Conservation (phyloP, 129 eudicot genomes). For the Erigeron canadensis region DNA sequence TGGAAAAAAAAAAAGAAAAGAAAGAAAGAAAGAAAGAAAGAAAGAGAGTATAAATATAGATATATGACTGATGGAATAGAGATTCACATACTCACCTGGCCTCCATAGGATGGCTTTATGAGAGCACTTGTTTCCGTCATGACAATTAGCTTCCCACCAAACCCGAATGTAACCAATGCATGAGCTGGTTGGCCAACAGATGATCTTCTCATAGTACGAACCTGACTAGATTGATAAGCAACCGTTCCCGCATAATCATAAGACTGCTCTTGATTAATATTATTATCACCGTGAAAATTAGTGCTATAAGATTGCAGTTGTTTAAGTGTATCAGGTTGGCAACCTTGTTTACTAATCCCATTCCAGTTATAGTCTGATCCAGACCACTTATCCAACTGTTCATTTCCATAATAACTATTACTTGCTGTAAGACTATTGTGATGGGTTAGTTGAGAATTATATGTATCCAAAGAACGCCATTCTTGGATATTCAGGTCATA, state of each 20-base stretch:
- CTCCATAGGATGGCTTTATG: conserved; percentile 43
- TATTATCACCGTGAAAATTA: conserved; percentile 39
- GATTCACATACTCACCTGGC: conserved; percentile 50
- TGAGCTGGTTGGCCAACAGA: conserved; percentile 90
- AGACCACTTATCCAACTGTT: conserved; percentile 36
- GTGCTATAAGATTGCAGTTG: conserved; percentile 27
- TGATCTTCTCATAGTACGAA: conserved; percentile 56
- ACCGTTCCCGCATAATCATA: conserved; percentile 38
- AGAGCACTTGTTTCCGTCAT: conserved; percentile 54
- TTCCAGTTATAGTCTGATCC: conserved; percentile 45
- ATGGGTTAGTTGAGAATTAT: conserved; percentile 38
- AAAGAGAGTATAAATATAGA: neutral
- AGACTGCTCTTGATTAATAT: conserved; percentile 45
- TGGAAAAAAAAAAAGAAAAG: too few relatives aligned
- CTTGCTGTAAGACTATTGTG: conserved; percentile 44
- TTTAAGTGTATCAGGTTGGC: conserved; percentile 37
- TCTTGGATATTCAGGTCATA: conserved; percentile 73
- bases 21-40: too few relatives aligned
- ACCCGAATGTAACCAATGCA: conserved; percentile 89
- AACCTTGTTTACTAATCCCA: conserved; percentile 41
- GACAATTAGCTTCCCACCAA: conserved; percentile 93
- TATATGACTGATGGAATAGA: conserved; percentile 4
- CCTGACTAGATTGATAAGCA: conserved; percentile 47
- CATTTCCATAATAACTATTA: conserved; percentile 40
- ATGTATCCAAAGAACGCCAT: conserved; percentile 72